phyloP scores from a whole-genome alignment of 441 rosid genomes.

The Brassica hybrid region DNA sequence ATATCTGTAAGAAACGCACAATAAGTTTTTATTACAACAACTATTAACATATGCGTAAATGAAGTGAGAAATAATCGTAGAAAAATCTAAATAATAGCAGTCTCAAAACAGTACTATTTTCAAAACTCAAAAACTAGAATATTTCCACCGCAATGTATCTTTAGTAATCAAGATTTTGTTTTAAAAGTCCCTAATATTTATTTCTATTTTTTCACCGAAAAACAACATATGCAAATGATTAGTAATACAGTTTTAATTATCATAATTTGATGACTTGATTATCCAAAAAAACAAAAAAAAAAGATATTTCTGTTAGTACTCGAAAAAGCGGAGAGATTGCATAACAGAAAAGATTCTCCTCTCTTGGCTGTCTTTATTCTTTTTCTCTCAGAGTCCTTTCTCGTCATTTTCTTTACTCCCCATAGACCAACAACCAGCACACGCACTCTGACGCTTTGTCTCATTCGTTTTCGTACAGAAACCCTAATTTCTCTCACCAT shows the following conservation, averaged over 20 bases:
- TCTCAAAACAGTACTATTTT: background rate
- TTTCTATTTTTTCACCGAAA: background rate
- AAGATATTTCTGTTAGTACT: background rate
- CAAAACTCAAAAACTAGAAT: background rate
- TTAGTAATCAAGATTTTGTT: too few species aligned
- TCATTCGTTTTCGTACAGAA: conserved; percentile 14
- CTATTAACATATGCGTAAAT: background rate
- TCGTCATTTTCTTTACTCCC: conserved; percentile 27
- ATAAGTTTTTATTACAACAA: background rate
- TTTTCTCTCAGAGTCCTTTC: background rate
- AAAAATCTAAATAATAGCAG: background rate
- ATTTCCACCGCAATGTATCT: background rate
- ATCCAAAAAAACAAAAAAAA: background rate
- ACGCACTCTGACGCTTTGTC: conserved; percentile 25
- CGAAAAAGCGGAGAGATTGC: background rate
- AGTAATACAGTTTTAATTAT: background rate
- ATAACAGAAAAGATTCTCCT: conserved; percentile 40
- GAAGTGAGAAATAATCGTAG: background rate
- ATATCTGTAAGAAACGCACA: background rate
- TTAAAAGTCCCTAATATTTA: too few species aligned
- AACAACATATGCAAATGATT: background rate
- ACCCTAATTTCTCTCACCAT: conserved; percentile 23
- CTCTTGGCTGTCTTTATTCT: background rate
- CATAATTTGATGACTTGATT: background rate
- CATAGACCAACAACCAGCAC: background rate